Evolutionary conservation across 2,329 filamentous ascomycete species (phyloP).

Genomic region (Pseudopithomyces maydicus): DNA sequence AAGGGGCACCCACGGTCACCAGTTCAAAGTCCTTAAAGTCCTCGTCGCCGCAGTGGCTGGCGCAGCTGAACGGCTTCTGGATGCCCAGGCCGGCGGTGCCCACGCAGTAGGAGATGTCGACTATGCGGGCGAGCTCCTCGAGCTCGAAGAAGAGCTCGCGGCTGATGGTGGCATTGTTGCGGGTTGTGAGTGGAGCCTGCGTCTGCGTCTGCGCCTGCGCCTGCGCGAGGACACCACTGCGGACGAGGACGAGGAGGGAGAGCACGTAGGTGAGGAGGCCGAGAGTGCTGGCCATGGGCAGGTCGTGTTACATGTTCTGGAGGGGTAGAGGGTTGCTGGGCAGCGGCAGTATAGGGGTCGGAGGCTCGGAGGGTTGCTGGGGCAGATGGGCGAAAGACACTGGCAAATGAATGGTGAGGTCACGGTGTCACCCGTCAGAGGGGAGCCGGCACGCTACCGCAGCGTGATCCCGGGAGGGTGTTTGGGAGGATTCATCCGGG

Average conservation of each 20-base stretch:
- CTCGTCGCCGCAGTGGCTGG: constrained; percentile 78
- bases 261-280: constrained; percentile 26
- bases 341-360: not conserved
- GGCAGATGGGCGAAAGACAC: not conserved
- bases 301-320: constrained; percentile 37
- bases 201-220: constrained; percentile 35
- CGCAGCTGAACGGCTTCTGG: constrained; percentile 79
- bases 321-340: no score
- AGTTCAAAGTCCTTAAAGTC: constrained; percentile 84
- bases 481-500: constrained; percentile 4
- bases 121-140: constrained; percentile 85
- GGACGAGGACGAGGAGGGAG: constrained; percentile 15
- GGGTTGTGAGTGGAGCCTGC: constrained; percentile 23
- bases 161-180: constrained; percentile 56
- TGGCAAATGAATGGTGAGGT: constrained; percentile 20
- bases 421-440: constrained; percentile 26
- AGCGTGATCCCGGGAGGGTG: not conserved
- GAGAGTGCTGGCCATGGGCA: constrained; percentile 19
- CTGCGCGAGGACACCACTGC: constrained; percentile 14
- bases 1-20: constrained; percentile 56
- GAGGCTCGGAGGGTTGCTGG: no score
- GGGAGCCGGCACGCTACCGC: constrained; percentile 1
- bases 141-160: constrained; percentile 74
- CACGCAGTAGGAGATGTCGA: constrained; percentile 94
- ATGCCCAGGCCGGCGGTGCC: constrained; percentile 84